Conservation (phyloP, 768 basidiomycete genomes). For the Trametes cinnabarina region DNA sequence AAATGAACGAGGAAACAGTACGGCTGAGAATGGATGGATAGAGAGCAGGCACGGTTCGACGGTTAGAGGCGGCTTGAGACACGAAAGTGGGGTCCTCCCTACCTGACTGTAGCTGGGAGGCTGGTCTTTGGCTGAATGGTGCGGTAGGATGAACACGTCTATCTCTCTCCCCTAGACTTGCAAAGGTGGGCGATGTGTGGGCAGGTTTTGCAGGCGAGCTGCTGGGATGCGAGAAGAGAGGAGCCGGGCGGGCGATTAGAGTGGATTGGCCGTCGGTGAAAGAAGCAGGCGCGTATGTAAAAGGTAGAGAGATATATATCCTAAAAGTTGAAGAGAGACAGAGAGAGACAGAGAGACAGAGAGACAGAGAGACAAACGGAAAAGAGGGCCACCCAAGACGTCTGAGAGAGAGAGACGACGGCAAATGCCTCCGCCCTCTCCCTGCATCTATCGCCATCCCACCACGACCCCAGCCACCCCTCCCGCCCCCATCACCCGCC, state of each 20-base stretch:
- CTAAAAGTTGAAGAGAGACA: conserved; percentile 25
- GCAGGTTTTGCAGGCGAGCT: conserved; percentile 18
- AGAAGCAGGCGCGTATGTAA: conserved; percentile 27
- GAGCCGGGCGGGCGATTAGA: conserved; percentile 32
- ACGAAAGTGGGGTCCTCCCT: not conserved
- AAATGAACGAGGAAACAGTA: conserved; percentile 31
- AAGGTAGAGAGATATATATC: conserved; percentile 34
- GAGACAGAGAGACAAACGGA: conserved; percentile 29
- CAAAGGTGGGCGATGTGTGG: conserved; percentile 15
- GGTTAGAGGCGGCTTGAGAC: not conserved
- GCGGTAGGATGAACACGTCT: conserved; percentile 24
- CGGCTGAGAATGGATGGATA: conserved; percentile 25
- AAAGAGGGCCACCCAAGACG: conserved; percentile 30
- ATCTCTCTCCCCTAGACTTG: conserved; percentile 25
- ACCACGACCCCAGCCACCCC: conserved; percentile 26
- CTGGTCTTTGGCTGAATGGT: not conserved
- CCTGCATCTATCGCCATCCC: conserved; percentile 27
- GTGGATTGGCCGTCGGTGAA: conserved; percentile 19
- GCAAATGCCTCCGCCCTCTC: conserved; percentile 16
- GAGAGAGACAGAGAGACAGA: conserved; percentile 33
- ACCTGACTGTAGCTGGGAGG: conserved; percentile 15
- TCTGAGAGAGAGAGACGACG: conserved; percentile 30
- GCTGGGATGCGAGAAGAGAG: conserved; percentile 21
- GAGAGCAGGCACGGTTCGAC: conserved; percentile 3
- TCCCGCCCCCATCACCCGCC: conserved; percentile 12